Base-by-base conservation (phyloP, 139 green algal genomes). In the Nannochloris sp. region DNA sequence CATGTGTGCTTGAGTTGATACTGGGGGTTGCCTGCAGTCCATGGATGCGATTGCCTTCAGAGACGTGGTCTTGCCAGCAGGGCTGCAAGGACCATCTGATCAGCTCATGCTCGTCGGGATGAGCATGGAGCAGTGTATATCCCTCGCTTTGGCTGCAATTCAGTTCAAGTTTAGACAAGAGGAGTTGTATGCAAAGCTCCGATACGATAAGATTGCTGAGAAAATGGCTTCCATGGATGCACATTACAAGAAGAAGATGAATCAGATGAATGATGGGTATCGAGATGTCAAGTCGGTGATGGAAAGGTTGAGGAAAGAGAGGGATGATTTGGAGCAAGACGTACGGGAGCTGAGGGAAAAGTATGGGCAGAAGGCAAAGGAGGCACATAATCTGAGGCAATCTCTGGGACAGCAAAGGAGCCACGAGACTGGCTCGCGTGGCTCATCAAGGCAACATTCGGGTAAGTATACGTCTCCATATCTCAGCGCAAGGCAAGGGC, bases 271-370 rank as follows among this genome's bases (percentile, higher is more conserved):
- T 43, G 76, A 81, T 17, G 79, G 72, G 31, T 87, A 88, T 60
- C 33, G 49, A 55, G 16, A 59, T 85, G 67, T 82, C 84, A 25
- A 90, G 88, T 53, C 46, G 17, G n/a, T 53, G 1, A 53, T 28
- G 67, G 68, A 53, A 74, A n/a, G 20, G 57, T 23, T 80, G 77
- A 56, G 59, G 82, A 37, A 69, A 71, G 30, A 64, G 85, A 28
- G 63, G 79, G 73, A 72, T 20, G 23, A 59, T 4, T 17, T 59
- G 20, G 17, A 59, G 14, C 17, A 20, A 17, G 84, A 87, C 64
- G 85, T 77, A 36, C 53, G 78, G 17, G 82, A 89, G 69, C 65
- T 90, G 49, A 73, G 79, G 59, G 73, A 87, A 49, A 90, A 90
- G 65, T 90, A 89, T 55, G 62, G 63, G 4, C 78, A 85, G 46